Conservation (phyloP, 2,329 filamentous ascomycete genomes). For the Aspergillus sp. region DNA sequence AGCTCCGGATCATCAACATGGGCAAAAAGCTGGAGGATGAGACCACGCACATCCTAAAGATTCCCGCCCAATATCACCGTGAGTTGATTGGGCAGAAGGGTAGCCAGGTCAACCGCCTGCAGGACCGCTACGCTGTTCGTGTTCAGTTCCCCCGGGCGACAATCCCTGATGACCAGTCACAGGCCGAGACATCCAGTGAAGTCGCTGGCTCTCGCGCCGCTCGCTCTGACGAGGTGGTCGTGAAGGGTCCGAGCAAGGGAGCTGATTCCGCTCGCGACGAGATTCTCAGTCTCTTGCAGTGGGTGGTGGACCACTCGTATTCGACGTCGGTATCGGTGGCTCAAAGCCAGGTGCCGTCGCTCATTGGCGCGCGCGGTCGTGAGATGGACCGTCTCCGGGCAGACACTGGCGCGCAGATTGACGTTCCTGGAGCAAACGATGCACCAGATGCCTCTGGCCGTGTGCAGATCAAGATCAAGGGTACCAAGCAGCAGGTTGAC, state of each 20-base stretch:
- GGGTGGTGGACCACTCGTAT: conserved; percentile 79
- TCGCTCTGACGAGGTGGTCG: conserved; percentile 75
- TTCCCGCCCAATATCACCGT: conserved; percentile 88
- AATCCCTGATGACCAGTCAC: conserved; percentile 57
- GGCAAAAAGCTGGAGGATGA: conserved; percentile 85
- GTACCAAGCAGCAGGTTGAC: conserved; percentile 82
- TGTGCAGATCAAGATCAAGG: conserved; percentile 86
- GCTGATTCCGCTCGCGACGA: conserved; percentile 90
- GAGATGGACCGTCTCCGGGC: conserved; percentile 87
- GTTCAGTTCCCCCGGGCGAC: conserved; percentile 84
- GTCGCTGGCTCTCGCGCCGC: conserved; percentile 52
- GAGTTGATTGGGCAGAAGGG: conserved; percentile 89
- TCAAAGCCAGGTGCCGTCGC: conserved; percentile 83
- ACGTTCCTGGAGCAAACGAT: conserved; percentile 77
- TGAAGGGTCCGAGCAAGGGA: conserved; percentile 87
- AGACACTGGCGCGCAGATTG: conserved; percentile 78
- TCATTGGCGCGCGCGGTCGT: conserved; percentile 85
- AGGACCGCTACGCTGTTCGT: conserved; percentile 86
- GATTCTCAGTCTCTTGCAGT: conserved; percentile 80
- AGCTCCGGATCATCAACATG: conserved; percentile 70
- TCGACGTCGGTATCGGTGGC: conserved; percentile 75
- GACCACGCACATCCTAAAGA: conserved; percentile 76
- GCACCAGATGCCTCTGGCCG: conserved; percentile 56
- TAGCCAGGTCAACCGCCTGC: conserved; percentile 80
- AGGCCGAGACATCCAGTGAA: conserved; percentile 63